Base-by-base conservation (phyloP, 441 rosid genomes). In the Pelargonium fulgidum region DNA sequence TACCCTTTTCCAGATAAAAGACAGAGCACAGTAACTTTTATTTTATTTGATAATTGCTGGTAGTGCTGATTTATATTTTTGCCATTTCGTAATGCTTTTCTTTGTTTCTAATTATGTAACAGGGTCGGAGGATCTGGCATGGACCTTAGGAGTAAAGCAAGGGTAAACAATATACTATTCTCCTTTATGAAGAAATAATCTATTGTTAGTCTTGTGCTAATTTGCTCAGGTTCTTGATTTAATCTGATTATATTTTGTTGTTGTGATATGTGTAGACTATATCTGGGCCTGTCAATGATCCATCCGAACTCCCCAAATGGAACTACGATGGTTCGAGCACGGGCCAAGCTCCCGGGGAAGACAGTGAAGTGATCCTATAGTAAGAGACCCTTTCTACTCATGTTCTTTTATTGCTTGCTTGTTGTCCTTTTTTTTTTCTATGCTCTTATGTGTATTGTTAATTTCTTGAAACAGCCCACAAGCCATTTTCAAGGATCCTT, bases 51-150 rank as follows among this genome's bases (percentile, higher is more conserved):
- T 47, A 11, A 7, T 11, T 12, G 19, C 39, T 52, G 39, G 39
- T 4, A 17, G 41, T 47, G 44, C 29, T 13, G 17, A 13, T 17
- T 22, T 36, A 64, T 20, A 0, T 9, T 7, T 14, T 17, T 63
- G 29, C 62, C 8, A 13, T 1, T 56, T 56, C 59, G 39, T 66
- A 17, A 3, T 16, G 10, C 50, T 14, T 19, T 8, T 44, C 4
- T 13, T 20, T 20, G 56, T 4, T 14, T 0, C 14, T 33, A 6
- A 33, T 62, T 41, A 36, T 68, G 41, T 14, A 20, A 4, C 64
- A 74, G 77, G 77, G 69, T 74, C 65, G 73, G 77, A 13, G 73
- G 77, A 64, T 68, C 77, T 54, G 73, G 77, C 1, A 69, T 74
- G 77, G 77, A 74, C 73, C 39, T 74, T 11, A 45, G 77, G 33